These are phyloP conservation scores for Annulohypoxylon maeteangense DNA, from an alignment of 495 filamentous ascomycete genomes.

Conservation along the genomic window DNA sequence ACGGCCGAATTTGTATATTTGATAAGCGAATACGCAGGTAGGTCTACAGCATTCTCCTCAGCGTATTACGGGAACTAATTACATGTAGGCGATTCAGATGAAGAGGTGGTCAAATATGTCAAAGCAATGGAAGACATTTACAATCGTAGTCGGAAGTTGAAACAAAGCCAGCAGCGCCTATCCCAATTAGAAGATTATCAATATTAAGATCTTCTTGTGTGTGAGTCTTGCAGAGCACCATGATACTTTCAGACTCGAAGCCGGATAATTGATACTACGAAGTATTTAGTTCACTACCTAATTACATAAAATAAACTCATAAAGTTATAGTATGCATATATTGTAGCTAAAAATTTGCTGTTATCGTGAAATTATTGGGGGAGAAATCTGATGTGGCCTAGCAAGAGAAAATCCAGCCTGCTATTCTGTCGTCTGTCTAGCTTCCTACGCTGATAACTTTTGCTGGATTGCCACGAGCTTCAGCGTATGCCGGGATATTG, in stretches of 20 bases:
- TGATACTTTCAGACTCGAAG: too few relatives aligned
- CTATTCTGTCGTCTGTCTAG: not conserved
- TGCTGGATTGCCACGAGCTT: slow-evolving; percentile 14
- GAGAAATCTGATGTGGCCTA: too few relatives aligned
- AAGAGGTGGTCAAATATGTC: not conserved
- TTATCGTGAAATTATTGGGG: too few relatives aligned
- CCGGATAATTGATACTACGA: too few relatives aligned
- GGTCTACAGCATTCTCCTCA: not conserved
- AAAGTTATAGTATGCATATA: too few relatives aligned
- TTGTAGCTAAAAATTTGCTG: too few relatives aligned
- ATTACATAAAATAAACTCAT: too few relatives aligned
- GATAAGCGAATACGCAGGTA: not conserved
- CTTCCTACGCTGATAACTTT: not conserved
- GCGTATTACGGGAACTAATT: not conserved
- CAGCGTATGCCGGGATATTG: slow-evolving; percentile 1
- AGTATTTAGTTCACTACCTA: too few relatives aligned
- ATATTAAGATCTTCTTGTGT: not conserved
- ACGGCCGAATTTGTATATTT: not conserved
- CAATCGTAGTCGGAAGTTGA: not conserved
- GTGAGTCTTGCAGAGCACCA: too few relatives aligned
- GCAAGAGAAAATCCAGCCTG: not conserved
- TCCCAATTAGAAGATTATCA: not conserved
- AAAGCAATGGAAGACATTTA: not conserved
- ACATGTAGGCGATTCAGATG: not conserved
- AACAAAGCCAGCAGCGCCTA: not conserved